phyloP scores from a whole-genome alignment of 164 flowering plant genomes.

The Stephania japonica region DNA sequence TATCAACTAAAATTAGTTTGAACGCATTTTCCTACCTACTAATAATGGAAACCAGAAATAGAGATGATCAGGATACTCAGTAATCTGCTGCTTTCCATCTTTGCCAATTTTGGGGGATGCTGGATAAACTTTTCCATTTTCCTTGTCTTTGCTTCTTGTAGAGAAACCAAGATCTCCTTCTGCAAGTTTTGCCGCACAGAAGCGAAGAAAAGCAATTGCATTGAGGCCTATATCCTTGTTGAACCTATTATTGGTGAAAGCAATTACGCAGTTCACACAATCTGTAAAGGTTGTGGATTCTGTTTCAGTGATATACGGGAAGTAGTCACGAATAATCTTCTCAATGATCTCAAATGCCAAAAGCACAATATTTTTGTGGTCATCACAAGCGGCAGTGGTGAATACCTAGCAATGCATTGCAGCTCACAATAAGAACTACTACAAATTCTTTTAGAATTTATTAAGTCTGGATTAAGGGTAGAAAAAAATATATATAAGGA shows the following conservation, averaged over 20 bases:
- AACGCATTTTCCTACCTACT: constrained; percentile 60
- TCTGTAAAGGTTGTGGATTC: constrained; percentile 97
- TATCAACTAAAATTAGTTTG: background rate
- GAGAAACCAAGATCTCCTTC: constrained; percentile 89
- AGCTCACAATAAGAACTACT: background rate
- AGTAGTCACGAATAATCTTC: constrained; percentile 93
- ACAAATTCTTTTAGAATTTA: background rate
- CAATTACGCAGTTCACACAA: constrained; percentile 92
- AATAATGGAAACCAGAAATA: constrained; percentile 97
- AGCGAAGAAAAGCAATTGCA: constrained; percentile 92
- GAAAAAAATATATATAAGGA: background rate
- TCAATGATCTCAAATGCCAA: constrained; percentile 96
- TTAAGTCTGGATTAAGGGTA: no score
- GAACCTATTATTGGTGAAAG: constrained; percentile 92
- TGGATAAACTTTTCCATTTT: constrained; percentile 40
- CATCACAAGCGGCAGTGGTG: constrained; percentile 97
- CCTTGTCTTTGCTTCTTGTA: constrained; percentile 55
- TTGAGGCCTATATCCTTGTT: constrained; percentile 92
- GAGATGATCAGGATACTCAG: constrained; percentile 59
- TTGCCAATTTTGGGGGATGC: constrained; percentile 45
- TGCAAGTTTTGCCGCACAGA: constrained; percentile 94
- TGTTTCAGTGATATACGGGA: constrained; percentile 96
- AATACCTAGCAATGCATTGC: constrained; percentile 57
- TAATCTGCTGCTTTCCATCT: constrained; percentile 53
- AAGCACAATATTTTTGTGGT: constrained; percentile 92